Percentiles rank a stretch among this genome's conserved stretches.
Evolutionary conservation across 2,329 filamentous ascomycete species (phyloP).

Genomic region (Colletotrichum echinochloae): DNA sequence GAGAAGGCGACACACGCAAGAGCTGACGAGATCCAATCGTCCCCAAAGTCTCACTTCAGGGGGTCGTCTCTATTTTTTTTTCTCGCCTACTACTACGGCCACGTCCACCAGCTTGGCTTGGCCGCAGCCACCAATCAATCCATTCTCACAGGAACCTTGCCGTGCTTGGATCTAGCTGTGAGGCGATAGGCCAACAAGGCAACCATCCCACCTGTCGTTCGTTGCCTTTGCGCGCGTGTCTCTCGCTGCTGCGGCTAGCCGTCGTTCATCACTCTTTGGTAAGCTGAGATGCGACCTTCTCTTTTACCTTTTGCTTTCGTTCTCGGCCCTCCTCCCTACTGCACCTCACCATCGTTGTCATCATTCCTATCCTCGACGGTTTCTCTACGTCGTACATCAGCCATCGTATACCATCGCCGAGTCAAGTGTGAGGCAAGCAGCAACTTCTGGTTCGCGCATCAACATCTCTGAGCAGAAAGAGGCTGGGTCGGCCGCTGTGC

Average conservation of each 20-base stretch:
- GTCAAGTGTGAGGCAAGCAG: conserved; percentile 38
- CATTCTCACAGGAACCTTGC: conserved; percentile 27
- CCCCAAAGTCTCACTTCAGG: conserved; percentile 35
- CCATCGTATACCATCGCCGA: conserved; percentile 8
- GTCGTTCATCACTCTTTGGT: conserved; percentile 23
- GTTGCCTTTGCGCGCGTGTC: conserved; percentile 18
- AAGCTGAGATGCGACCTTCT: conserved; percentile 28
- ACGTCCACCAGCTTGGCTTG: conserved; percentile 27
- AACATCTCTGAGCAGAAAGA: conserved; percentile 1
- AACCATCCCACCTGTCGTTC: conserved; percentile 30
- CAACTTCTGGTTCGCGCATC: conserved; percentile 3
- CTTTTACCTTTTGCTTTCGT: neutral
- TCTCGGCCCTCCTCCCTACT: neutral
- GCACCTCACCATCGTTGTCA: conserved; percentile 6
- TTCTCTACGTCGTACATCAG: conserved; percentile 22
- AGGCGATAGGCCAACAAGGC: conserved; percentile 39
- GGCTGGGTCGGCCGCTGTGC: conserved; percentile 9
- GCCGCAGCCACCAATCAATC: conserved; percentile 30
- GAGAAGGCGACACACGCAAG: conserved; percentile 14
- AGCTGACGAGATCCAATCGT: conserved; percentile 32
- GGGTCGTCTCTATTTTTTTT: conserved; percentile 22
- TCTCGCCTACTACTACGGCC: conserved; percentile 1
- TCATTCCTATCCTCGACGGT: neutral
- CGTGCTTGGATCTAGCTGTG: conserved; percentile 32
- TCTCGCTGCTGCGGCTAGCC: conserved; percentile 33